Evolutionary conservation across 495 filamentous ascomycete genomes (phyloP), one percentile per base, ranked within the genome.

Genomic region (Aspergillus conjunctus): DNA sequence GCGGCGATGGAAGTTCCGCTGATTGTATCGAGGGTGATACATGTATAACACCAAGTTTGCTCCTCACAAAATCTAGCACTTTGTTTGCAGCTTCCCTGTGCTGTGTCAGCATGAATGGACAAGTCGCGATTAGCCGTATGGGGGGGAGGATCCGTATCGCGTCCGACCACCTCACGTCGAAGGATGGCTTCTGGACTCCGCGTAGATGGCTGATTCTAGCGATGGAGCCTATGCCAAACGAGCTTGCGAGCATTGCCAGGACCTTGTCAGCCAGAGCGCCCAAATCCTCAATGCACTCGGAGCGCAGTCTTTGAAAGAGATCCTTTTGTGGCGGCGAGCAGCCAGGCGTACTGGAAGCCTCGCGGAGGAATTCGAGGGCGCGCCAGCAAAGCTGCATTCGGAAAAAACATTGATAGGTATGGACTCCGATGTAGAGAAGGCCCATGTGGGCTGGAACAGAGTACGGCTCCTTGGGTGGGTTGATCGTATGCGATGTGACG

Each of bases 351-450:
- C 8, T 32, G 4, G 49, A 5, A 2, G 22, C 22, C 12, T n/a
- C 8, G 4, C 30, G 49, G 20, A 51, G 30, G 21, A 51, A 32
- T 17, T 32, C 12, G 11, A 51, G 49, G 15, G 30, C 7, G 4
- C 30, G 21, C 21, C 30, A 32, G 7, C 22, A 51, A 7, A 51
- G 17, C 5, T 51, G 49, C 14, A 51, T 51, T 9, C 49, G 49
- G 12, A 51, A 32, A 15, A 51, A 32, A 32, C 22, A 30, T 17
- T 51, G 49, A 17, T 51, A 51, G 21, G 49, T 51, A 21, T 51
- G 21, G 6, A 51, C 26, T 0, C 21, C 49, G 7, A 51, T 51
- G 14, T 32, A 31, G 21, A 51, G 7, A 11, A 32, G 49, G 49
- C 49, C 20, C 49, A 51, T 51, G 12, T 32, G 22, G 8, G 32